These are phyloP conservation scores for Starmerella lactis-condensi DNA, from an alignment of 805 yeast genomes.

Conservation along the genomic window DNA sequence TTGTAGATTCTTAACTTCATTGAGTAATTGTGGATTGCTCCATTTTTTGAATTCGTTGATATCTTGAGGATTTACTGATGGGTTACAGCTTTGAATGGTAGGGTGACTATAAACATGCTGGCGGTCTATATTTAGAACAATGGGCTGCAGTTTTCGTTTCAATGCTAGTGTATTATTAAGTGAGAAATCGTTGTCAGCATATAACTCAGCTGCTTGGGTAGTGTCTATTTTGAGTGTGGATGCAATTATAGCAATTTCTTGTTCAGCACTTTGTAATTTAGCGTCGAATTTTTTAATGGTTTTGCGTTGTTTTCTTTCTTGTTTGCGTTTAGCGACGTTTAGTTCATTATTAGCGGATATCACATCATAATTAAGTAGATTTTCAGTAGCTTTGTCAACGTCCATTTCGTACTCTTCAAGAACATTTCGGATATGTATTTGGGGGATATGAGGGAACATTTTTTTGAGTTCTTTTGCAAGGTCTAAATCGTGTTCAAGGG, in stretches of 20 bases:
- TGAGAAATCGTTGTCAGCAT: conserved; percentile 1
- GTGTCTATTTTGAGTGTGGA: background rate
- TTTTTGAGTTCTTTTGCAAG: conserved; percentile 2
- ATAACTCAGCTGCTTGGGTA: conserved; percentile 7
- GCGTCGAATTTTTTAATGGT: background rate
- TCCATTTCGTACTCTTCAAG: conserved; percentile 1
- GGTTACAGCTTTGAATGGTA: background rate
- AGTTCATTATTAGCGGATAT: conserved; percentile 1
- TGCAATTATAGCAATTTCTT: conserved; percentile 3
- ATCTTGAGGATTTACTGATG: background rate
- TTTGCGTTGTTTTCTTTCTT: background rate
- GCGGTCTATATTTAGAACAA: background rate
- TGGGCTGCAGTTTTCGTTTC: background rate
- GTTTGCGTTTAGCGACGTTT: conserved; percentile 1
- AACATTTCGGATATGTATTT: background rate
- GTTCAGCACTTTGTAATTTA: conserved; percentile 1
- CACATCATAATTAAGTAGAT: conserved; percentile 7
- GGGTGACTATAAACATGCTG: background rate
- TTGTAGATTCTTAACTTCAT: background rate
- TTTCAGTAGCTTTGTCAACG: conserved; percentile 6
- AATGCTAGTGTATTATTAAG: background rate
- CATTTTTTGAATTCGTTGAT: background rate
- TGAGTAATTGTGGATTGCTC: background rate
- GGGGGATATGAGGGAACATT: conserved; percentile 10
- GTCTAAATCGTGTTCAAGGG: background rate